Percentiles rank a stretch among this genome's conserved stretches.
Conservation (phyloP, 176 grass and related monocot genomes). For the Otatea glauca region DNA sequence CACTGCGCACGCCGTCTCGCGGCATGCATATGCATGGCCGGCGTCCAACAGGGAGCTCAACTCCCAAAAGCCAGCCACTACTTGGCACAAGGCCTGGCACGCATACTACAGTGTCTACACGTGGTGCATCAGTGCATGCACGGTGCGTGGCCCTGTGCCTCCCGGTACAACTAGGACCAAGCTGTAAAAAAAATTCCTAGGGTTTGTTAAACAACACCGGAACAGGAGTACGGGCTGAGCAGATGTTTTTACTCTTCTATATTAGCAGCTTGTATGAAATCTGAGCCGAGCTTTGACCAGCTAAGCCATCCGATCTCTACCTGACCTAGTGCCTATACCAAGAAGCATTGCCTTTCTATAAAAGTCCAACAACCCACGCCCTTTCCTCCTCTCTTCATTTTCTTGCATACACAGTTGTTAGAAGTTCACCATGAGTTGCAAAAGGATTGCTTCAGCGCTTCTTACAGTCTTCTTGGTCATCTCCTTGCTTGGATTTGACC, state of each 20-base stretch:
- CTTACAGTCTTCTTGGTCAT: constrained; percentile 28
- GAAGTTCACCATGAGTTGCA: constrained; percentile 42
- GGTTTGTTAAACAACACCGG: constrained; percentile 38
- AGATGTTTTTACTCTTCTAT: constrained; percentile 48
- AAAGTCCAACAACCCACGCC: neutral
- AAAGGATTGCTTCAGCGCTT: neutral
- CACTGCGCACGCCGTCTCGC: neutral
- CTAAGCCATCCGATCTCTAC: constrained; percentile 26
- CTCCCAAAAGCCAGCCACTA: constrained; percentile 40
- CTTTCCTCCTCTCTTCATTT: neutral
- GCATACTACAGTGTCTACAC: constrained; percentile 36
- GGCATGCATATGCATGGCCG: neutral
- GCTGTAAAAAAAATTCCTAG: constrained; percentile 17
- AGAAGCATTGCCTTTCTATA: constrained; percentile 14
- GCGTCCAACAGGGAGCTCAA: constrained; percentile 41
- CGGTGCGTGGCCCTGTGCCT: constrained; percentile 20
- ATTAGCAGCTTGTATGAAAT: constrained; percentile 39
- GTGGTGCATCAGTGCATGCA: constrained; percentile 35
- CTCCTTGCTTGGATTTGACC: constrained; percentile 33
- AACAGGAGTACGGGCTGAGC: constrained; percentile 25
- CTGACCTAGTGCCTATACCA: neutral
- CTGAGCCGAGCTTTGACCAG: constrained; percentile 48
- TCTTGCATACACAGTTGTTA: neutral
- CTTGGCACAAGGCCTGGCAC: neutral
- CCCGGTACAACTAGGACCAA: neutral